A percentile compares a stretch with the other conserved stretches of the same genome.
Conservation (phyloP, 768 basidiomycete species). For the Tylopilus sp. region DNA sequence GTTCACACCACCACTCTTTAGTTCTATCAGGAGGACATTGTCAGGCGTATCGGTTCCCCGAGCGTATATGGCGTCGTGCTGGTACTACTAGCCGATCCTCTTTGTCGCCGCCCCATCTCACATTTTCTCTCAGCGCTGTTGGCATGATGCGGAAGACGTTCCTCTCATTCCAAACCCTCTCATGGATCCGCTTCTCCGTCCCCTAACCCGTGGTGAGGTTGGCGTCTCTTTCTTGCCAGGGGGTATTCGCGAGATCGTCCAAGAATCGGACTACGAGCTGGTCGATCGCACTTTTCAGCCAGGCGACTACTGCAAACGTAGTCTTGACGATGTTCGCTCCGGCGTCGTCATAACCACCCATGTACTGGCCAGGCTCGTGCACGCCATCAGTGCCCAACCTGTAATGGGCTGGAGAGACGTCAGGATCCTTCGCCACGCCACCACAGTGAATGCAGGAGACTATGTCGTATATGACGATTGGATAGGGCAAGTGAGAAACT, state of each 20-base stretch:
- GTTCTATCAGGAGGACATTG: constrained; percentile 71
- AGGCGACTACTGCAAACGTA: constrained; percentile 82
- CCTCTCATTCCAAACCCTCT: constrained; percentile 39
- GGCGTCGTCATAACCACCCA: constrained; percentile 68
- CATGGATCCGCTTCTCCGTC: constrained; percentile 71
- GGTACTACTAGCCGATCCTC: constrained; percentile 42
- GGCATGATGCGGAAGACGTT: constrained; percentile 83
- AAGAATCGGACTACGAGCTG: constrained; percentile 63
- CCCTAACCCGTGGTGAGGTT: constrained; percentile 75
- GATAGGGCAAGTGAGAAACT: constrained; percentile 76
- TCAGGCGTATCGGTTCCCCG: constrained; percentile 43
- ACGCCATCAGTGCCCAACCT: constrained; percentile 62
- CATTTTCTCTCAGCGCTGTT: constrained; percentile 61
- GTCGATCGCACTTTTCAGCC: constrained; percentile 74
- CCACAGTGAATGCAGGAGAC: constrained; percentile 71
- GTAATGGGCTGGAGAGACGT: constrained; percentile 62
- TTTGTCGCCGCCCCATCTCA: constrained; percentile 9
- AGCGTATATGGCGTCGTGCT: constrained; percentile 58
- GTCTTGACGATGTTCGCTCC: constrained; percentile 67
- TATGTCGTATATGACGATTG: constrained; percentile 82
- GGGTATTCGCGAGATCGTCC: constrained; percentile 62
- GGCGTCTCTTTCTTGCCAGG: constrained; percentile 67
- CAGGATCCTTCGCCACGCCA: constrained; percentile 53
- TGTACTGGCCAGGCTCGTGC: constrained; percentile 65
- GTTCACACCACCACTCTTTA: constrained; percentile 19